Conservation (phyloP, 1,284 basidiomycete species). For the Kalmanozyma brasiliensis region DNA sequence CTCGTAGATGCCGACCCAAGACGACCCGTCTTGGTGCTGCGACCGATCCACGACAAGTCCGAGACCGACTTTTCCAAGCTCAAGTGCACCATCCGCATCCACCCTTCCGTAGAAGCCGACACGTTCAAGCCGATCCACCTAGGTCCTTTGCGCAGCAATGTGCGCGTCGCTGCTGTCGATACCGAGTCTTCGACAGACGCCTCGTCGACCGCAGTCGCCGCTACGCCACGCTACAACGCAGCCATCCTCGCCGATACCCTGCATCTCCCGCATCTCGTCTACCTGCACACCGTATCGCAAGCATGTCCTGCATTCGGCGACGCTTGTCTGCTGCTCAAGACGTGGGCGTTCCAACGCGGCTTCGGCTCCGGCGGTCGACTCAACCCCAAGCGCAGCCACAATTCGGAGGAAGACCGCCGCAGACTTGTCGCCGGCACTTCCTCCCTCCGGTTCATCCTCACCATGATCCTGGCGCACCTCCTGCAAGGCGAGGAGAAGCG, state of each 20-base stretch:
- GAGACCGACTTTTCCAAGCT: constrained; percentile 77
- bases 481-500: constrained; percentile 67
- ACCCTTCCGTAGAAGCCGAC: constrained; percentile 75
- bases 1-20: constrained; percentile 77
- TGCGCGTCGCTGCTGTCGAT: constrained; percentile 53
- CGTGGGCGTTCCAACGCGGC: constrained; percentile 91
- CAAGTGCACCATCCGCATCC: constrained; percentile 78
- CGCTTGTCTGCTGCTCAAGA: constrained; percentile 81
- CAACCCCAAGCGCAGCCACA: constrained; percentile 11
- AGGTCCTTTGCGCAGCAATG: constrained; percentile 75
- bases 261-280: constrained; percentile 77
- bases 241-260: constrained; percentile 77
- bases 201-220: constrained; percentile 16
- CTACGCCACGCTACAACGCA: constrained; percentile 83
- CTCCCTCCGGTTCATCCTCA: constrained; percentile 76
- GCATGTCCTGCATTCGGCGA: constrained; percentile 77
- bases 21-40: constrained; percentile 76
- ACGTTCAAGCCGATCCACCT: constrained; percentile 77
- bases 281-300: constrained; percentile 76
- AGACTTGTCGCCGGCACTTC: constrained; percentile 64
- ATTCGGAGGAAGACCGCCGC: constrained; percentile 22
- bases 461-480: constrained; percentile 67
- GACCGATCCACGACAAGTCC: constrained; percentile 72
- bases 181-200: constrained; percentile 5
- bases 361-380: constrained; percentile 72